Conservation (phyloP, 202 grass and related monocot genomes). For the Brachypodium distachyon region DNA sequence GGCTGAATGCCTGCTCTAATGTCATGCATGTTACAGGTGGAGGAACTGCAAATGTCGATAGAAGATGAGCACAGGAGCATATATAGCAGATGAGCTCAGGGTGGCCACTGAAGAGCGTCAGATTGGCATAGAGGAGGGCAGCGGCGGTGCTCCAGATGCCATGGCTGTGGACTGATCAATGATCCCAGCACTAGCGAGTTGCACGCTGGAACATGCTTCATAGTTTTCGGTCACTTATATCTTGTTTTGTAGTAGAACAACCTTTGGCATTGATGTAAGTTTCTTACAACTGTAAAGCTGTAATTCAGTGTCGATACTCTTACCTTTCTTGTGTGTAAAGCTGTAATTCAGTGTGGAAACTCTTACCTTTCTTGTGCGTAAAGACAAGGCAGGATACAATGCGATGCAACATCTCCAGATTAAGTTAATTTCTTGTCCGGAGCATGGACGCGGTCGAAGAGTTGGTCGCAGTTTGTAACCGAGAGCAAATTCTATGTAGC, state of each 20-base stretch:
- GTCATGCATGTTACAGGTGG: slow-evolving; percentile 41
- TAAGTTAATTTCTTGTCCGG: too few relatives aligned
- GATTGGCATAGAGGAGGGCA: slow-evolving; percentile 54
- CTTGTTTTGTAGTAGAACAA: background rate
- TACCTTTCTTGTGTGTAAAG: background rate
- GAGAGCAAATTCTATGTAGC: too few relatives aligned
- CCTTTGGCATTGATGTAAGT: background rate
- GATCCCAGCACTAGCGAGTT: background rate
- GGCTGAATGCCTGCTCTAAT: slow-evolving; percentile 12
- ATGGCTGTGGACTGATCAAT: slow-evolving; percentile 70
- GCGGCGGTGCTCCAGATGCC: slow-evolving; percentile 58
- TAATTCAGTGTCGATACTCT: background rate
- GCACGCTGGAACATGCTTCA: background rate
- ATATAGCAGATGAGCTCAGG: slow-evolving; percentile 66
- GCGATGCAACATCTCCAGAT: too few relatives aligned
- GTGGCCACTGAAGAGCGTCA: slow-evolving; percentile 42
- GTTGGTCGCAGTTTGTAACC: too few relatives aligned
- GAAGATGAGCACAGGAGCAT: slow-evolving; percentile 81
- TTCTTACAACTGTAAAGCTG: background rate
- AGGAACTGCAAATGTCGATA: slow-evolving; percentile 80
- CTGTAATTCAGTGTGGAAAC: background rate
- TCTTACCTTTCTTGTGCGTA: background rate
- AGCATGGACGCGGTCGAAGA: too few relatives aligned
- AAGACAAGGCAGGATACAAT: too few relatives aligned
- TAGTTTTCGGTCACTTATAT: background rate